phyloP scores from a whole-genome alignment of 1,284 basidiomycete genomes.

The Flammula alnicola region DNA sequence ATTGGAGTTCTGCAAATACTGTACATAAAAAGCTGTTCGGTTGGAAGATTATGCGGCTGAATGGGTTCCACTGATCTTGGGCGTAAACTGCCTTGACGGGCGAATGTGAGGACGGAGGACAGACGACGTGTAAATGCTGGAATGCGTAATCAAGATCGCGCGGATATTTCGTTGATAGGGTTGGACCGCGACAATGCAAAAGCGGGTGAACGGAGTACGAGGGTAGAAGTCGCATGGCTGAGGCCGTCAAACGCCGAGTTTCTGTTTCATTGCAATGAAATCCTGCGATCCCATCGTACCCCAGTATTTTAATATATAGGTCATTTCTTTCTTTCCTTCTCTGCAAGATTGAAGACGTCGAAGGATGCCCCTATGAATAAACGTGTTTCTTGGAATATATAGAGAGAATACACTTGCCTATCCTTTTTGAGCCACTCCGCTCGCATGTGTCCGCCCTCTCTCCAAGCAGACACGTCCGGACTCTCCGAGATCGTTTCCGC shows the following conservation, averaged over 20 bases:
- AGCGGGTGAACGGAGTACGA: slow-evolving; percentile 7
- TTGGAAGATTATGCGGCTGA: too few relatives aligned
- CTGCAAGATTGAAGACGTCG: slow-evolving; percentile 36
- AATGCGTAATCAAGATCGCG: slow-evolving; percentile 6
- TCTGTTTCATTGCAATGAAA: slow-evolving; percentile 54
- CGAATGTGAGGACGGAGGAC: too few relatives aligned
- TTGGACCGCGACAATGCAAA: not conserved
- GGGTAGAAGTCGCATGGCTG: slow-evolving; percentile 7
- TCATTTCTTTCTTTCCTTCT: slow-evolving; percentile 56
- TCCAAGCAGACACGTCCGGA: slow-evolving; percentile 47
- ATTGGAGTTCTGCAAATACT: too few relatives aligned
- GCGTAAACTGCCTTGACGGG: too few relatives aligned
- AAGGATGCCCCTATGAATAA: slow-evolving; percentile 13
- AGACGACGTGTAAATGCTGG: not conserved
- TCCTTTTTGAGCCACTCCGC: slow-evolving; percentile 58
- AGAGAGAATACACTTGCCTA: slow-evolving; percentile 39
- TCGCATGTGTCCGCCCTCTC: slow-evolving; percentile 47
- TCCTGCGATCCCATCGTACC: slow-evolving; percentile 47
- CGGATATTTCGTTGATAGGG: slow-evolving; percentile 2
- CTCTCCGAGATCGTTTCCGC: slow-evolving; percentile 31
- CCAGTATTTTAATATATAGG: slow-evolving; percentile 49
- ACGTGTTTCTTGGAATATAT: slow-evolving; percentile 8
- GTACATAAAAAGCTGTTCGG: too few relatives aligned
- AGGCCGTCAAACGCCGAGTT: slow-evolving; percentile 50
- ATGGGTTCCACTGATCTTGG: too few relatives aligned